Base-by-base conservation (phyloP, 306 rosid genomes). In the Malus asiatica region DNA sequence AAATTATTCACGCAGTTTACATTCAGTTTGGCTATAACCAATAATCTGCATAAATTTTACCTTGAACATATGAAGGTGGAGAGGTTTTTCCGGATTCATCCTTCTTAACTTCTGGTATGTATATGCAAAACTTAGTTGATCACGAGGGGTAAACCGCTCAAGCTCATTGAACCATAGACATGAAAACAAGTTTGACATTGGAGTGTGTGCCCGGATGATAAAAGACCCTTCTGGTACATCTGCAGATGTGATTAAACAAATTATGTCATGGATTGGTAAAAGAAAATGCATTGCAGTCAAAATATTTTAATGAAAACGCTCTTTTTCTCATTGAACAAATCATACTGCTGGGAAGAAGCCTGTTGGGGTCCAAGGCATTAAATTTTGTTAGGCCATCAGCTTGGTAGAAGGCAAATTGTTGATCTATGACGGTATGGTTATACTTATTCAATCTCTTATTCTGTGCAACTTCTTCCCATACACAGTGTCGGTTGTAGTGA, bases 161-260 rank as follows among this genome's bases (percentile, higher is more conserved):
- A 95, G 90, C 83, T 90, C 97, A 72, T 95, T 92, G 88, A 90
- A 95, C 99, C 99, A 95, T 70, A 95, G 96, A 82, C 99, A 95
- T 30, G 95, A 90, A 84, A 95, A 92, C 80, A 95, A 85, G 82
- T 95, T 95, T 66, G 99, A 85, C 97, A 92, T 90, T 57, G 99
- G 96, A 64, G 99, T 95, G 84, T 95, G 99, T 16, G 97, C 99
- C 76, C 97, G 84, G 27, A 95, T 76, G 73, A 95, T 95, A 76
- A 95, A 92, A 73, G 99, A 95, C 75, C 96, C 98, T 88, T 90
- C 98, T 25, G 98, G 95, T 78, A 93, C 96, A 86, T 90, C 98
- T 93, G 86, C 74, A 72, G 79, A 65, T 55, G 74, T 52, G 2
- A 70, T n/a, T 58, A 40, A n/a, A 62, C 40, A 68, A 66, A 71